Evolutionary conservation across 345 rosid species (phyloP), one percentile per base, ranked within the genome.

Genomic region (Excoecaria agallocha): DNA sequence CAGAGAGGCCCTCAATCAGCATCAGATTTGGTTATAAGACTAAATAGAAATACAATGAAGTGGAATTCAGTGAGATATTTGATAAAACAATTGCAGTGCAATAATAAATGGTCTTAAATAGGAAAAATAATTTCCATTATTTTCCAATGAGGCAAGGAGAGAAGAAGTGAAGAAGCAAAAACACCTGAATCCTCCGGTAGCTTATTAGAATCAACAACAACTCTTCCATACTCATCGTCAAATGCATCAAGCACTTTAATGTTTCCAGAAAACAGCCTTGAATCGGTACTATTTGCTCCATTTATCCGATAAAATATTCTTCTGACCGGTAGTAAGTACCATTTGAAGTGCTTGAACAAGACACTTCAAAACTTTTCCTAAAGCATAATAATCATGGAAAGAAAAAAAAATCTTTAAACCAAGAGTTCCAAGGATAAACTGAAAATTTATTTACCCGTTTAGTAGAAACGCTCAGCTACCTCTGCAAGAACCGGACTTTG

Each of bases 191-290:
- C 81, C 38, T 80, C 51, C 1, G 98, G 97, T 76, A 92, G 79
- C 49, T 83, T 81, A 51, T 74, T 80, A 12, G 91, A 86, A 83
- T 94, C 89, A 77, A 94, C 91, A 24, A 92, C 79, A 70, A 94
- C 84, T 75, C 97, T 97, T 15, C 90, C 97, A 72, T 94, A 94
- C 65, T 85, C 89, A 83, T 94, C 95, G 74, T 90, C 91, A 76
- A 30, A 73, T 64, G 87, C 89, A 70, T 87, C 79, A 39, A 94
- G 91, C 39, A 88, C 38, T 70, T 82, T 73, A 77, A 45, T 37
- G 64, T 84, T 83, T 69, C 82, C 82, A 17, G 77, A 69, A 77
- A 80, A 84, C 45, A 80, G 46, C 6, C 74, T 75, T 54, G 86
- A 49, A 71, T 82, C 77, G 54, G 78, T 76, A 78, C 74, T 74